Conservation (phyloP, 441 rosid genomes). For the Pelargonium citronellum region DNA sequence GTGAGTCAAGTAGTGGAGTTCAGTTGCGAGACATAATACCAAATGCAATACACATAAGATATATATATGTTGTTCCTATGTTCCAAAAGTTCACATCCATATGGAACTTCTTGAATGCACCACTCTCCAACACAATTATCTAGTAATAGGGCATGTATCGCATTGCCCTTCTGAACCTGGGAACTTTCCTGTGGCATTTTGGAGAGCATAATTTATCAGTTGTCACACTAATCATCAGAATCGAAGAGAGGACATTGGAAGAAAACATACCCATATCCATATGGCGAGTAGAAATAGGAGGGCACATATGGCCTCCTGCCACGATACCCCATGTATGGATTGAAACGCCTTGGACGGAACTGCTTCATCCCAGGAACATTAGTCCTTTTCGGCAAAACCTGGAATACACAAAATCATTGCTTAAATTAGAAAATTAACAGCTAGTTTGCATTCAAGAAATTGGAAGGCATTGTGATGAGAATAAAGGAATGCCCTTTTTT, state of each 20-base stretch:
- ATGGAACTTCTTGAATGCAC: background rate
- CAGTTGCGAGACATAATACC: no score
- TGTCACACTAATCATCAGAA: background rate
- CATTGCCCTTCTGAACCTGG: conserved; percentile 64
- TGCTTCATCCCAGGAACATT: conserved; percentile 94
- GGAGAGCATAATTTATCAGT: background rate
- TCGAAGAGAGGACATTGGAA: conserved; percentile 26
- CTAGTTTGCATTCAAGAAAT: background rate
- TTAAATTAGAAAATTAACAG: background rate
- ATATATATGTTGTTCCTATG: background rate
- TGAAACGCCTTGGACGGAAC: conserved; percentile 64
- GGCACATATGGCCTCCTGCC: conserved; percentile 66
- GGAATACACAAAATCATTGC: background rate
- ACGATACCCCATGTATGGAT: conserved; percentile 59
- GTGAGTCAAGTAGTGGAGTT: no score
- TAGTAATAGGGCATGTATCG: conserved; percentile 66
- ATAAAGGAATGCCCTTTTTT: no score
- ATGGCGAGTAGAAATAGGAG: conserved; percentile 74
- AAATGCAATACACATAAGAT: background rate
- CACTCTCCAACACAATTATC: background rate
- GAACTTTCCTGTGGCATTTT: conserved; percentile 49
- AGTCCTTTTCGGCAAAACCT: conserved; percentile 84
- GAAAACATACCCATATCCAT: conserved; percentile 25
- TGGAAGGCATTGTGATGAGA: no score
- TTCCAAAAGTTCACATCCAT: background rate